These are phyloP conservation scores for Petrea volubilis DNA, from an alignment of 257 asterid species.

Conservation along the genomic window DNA sequence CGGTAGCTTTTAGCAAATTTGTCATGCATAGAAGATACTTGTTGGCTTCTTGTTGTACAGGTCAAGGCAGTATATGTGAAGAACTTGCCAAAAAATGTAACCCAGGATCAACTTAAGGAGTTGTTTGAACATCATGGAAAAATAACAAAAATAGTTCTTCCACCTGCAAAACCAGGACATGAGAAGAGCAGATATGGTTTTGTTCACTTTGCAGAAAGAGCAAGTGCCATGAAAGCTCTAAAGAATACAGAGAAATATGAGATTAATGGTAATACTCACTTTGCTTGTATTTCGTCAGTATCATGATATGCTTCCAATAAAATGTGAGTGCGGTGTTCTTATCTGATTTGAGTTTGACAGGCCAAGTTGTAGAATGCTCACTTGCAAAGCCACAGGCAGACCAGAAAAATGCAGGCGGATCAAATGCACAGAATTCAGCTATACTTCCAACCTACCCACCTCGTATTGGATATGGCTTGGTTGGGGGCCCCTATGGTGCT, in stretches of 20 bases:
- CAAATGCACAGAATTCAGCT: constrained; percentile 45
- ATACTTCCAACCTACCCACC: constrained; percentile 60
- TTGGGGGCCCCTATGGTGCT: constrained; percentile 61
- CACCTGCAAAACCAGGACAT: constrained; percentile 76
- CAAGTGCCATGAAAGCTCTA: constrained; percentile 66
- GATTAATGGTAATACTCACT: constrained; percentile 46
- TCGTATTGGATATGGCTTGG: constrained; percentile 61
- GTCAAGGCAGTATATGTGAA: constrained; percentile 79
- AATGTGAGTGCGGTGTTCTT: constrained; percentile 8
- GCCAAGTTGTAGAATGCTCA: constrained; percentile 67
- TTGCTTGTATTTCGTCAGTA: background rate
- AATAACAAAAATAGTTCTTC: constrained; percentile 63
- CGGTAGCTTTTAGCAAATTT: background rate
- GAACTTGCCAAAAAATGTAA: constrained; percentile 61
- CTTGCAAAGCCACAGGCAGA: constrained; percentile 83
- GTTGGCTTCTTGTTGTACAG: constrained; percentile 31
- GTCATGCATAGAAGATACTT: background rate
- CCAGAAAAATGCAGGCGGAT: constrained; percentile 49
- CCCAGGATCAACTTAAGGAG: constrained; percentile 59
- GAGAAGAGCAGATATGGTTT: constrained; percentile 73
- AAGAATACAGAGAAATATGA: constrained; percentile 70
- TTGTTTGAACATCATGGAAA: constrained; percentile 69
- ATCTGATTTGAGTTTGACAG: constrained; percentile 32
- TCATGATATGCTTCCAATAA: background rate
- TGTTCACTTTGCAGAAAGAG: constrained; percentile 70